phyloP scores from a whole-genome alignment of 345 rosid genomes.

The Syzygium jambos region DNA sequence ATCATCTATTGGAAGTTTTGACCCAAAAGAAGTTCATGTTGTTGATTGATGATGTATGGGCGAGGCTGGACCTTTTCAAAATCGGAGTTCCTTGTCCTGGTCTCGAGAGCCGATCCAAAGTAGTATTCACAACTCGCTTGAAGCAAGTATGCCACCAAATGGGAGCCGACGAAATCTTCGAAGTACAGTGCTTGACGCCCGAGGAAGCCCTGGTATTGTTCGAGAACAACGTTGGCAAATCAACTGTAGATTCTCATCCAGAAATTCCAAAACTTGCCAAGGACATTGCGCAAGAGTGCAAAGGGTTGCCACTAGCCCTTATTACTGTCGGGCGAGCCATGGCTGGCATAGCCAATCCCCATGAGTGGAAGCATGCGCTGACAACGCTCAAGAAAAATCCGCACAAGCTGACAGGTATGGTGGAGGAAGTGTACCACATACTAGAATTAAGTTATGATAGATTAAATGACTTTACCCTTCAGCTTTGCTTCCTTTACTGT shows the following conservation, averaged over 20 bases:
- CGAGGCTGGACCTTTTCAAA: not conserved
- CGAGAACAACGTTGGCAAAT: rapidly evolving
- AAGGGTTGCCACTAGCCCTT: slow-evolving; percentile 16
- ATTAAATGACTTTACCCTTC: not conserved
- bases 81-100: rapidly evolving
- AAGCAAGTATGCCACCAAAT: rapidly evolving
- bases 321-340: slow-evolving; percentile 7
- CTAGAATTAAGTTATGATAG: slow-evolving; percentile 13
- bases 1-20: rapidly evolving
- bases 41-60: not conserved
- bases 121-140: not conserved
- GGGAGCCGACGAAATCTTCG: rapidly evolving
- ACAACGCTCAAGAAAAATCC: not conserved
- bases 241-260: not conserved
- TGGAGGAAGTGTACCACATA: not conserved
- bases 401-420: not conserved
- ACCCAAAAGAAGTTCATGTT: not conserved
- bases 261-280: not conserved
- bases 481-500: slow-evolving; percentile 8
- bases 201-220: not conserved
- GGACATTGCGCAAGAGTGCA: not conserved
- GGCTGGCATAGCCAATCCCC: not conserved
- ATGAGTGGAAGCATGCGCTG: slow-evolving; percentile 3
- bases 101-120: rapidly evolving
- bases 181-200: not conserved